Conservation (phyloP, 2,329 filamentous ascomycete genomes). For the Bipolaris sorokiniana region DNA sequence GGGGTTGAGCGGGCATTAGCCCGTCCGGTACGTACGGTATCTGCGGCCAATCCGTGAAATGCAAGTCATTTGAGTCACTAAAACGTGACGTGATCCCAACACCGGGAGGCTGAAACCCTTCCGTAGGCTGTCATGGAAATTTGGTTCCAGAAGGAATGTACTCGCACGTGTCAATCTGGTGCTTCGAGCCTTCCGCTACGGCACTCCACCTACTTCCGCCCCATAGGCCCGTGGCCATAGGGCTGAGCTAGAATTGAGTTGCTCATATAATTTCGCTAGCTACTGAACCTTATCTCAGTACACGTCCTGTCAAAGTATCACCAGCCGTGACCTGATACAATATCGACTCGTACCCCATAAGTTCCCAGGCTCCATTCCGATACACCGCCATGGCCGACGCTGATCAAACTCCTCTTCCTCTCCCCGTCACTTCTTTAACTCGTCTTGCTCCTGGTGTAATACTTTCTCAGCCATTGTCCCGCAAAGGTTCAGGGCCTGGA, state of each 20-base stretch:
- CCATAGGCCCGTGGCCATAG: neutral
- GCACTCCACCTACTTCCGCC: neutral
- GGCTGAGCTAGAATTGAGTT: neutral
- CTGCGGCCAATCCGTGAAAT: neutral
- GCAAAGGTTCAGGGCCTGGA: neutral
- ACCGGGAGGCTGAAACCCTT: neutral
- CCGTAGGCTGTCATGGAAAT: neutral
- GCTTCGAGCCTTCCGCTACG: neutral
- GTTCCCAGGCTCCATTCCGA: neutral
- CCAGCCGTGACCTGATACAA: neutral
- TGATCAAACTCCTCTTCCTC: neutral
- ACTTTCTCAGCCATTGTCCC: conserved; percentile 1
- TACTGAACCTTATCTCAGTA: neutral
- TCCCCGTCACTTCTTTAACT: neutral
- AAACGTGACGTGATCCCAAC: neutral
- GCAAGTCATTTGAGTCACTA: neutral
- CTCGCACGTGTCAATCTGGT: neutral
- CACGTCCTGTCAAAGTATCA: neutral
- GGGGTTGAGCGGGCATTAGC: neutral
- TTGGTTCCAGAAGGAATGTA: neutral
- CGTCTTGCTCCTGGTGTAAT: conserved; percentile 1
- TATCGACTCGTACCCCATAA: neutral
- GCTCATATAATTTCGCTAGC: neutral
- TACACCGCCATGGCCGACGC: neutral
- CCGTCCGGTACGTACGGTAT: neutral